These are phyloP conservation scores for Moesziomyces parantarcticus DNA, from an alignment of 1,284 basidiomycete genomes.

Conservation along the genomic window DNA sequence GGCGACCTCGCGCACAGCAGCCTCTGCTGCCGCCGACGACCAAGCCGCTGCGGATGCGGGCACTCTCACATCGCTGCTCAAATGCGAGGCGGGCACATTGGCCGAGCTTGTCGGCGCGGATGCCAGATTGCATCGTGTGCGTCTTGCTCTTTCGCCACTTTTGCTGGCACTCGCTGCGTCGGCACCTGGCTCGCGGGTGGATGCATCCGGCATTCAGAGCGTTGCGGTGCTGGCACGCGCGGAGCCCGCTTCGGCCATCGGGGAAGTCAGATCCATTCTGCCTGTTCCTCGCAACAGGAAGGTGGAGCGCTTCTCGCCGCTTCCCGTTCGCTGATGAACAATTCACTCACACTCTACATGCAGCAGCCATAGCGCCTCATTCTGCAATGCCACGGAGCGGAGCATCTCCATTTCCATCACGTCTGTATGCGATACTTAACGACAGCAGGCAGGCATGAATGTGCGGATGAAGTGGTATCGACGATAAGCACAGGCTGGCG, in stretches of 20 bases:
- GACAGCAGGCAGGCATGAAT: not conserved
- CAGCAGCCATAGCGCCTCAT: not conserved
- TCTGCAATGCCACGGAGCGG: not conserved
- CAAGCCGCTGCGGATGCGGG: slow-evolving; percentile 9
- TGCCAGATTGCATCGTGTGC: slow-evolving; percentile 15
- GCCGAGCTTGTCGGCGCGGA: slow-evolving; percentile 10
- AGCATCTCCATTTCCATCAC: too few relatives aligned
- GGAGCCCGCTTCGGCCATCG: slow-evolving; percentile 26
- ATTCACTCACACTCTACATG: not conserved
- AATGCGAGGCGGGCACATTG: slow-evolving; percentile 12
- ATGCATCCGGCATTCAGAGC: not conserved
- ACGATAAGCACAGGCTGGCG: too few relatives aligned
- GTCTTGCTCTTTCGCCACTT: slow-evolving; percentile 23
- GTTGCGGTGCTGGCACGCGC: slow-evolving; percentile 12
- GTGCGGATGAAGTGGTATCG: too few relatives aligned
- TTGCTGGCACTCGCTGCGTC: slow-evolving; percentile 20
- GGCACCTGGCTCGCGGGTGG: slow-evolving; percentile 4
- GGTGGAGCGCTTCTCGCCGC: slow-evolving; percentile 23
- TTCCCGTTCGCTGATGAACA: slow-evolving; percentile 27
- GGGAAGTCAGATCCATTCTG: slow-evolving; percentile 19
- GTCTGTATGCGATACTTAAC: not conserved
- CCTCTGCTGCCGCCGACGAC: not conserved
- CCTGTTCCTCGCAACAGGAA: slow-evolving; percentile 17
- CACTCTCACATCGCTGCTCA: slow-evolving; percentile 11
- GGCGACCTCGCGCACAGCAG: not conserved